Evolutionary conservation across 352 stramenopile genomes (phyloP), one percentile per base, ranked within the genome.

Genomic region (Phytophthora aleatoria): DNA sequence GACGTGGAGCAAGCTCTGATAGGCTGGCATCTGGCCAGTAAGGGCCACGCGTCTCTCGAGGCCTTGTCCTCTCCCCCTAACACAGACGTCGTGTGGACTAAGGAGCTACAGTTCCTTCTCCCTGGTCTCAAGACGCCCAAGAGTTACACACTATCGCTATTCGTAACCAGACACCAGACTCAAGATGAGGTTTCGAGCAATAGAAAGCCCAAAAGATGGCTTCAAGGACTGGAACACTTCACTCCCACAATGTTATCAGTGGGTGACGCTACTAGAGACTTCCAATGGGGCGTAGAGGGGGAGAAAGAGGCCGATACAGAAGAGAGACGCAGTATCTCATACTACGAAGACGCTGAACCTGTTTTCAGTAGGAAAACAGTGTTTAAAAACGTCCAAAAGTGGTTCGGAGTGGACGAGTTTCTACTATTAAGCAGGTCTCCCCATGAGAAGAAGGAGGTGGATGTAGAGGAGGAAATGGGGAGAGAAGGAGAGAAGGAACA

Each of bases 211-310:
- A 80, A 82, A 58, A 77, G 79, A 60, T 93, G 84, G 84, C 74
- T 81, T 47, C 58, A 79, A 56, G 82, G 81, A 15, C 71, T 84
- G 33, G 81, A 90, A 56, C 86, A 94, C 55, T 94, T 92, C 26
- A 94, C 86, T 8, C 86, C 86, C 5, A 87, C 86, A 57, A 90
- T 94, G 79, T 73, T 92, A 38, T 74, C 76, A 13, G 76, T 94
- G 15, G 83, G 77, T 2, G 81, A 94, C 33, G 41, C 65, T 0
- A 56, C 24, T 11, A 50, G 79, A 5, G 85, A 92, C 51, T 81
- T 87, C 30, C 44, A 65, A 2, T 85, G 70, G 77, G 50, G 35
- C 12, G 39, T 59, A 16, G 47, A 63, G 11, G 41, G 44, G 1
- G 39, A 54, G 5, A 51, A 59, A 5, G 36, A 24, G 2, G 10